Base-by-base conservation (phyloP, 208 protist genomes). In the Trypanosoma melophagium region DNA sequence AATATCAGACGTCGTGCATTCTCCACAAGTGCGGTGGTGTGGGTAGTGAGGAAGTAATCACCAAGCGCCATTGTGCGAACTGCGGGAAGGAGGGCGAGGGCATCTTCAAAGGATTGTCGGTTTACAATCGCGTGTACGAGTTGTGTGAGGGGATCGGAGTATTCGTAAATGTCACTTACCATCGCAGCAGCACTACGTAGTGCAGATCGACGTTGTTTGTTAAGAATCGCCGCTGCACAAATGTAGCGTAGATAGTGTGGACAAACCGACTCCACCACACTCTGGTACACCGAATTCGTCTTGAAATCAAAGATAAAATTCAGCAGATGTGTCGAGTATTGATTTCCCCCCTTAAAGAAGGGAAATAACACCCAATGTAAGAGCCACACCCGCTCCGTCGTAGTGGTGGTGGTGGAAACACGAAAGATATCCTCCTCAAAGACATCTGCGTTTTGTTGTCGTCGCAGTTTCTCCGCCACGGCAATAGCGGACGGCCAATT, bases 351-450 rank as follows among this genome's bases (percentile, higher is more conserved):
- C 79, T 93, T 95, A 81, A 97, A 97, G 76, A 93, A 96, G n/a
- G 91, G 81, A 69, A 97, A 97, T 53, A 97, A 84, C 17, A 91
- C 83, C 90, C 90, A 95, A 76, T 97, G 92, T 63, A 97, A 77
- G 56, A 97, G 76, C 89, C 88, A 96, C 57, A 81, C 87, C 40
- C 92, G 91, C 45, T 80, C 75, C 2, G 82, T 84, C 40, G 86
- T 79, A 28, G 87, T 94, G 22, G 81, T 91, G 41, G 66, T 75
- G 66, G 81, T 86, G 8, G 77, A 74, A 9, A 67, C 55, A 28
- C 86, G 80, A 52, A 89, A 89, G 56, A 84, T 74, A 47, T 90
- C 81, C 28, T 89, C 82, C 60, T 91, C 86, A 61, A 68, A 69
- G 8, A 60, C 68, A 68, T 76, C 83, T 35, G 69, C 74, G 63